Conservation (phyloP, 1,139 yeast genomes). For the Sugiyamaella neomexicana region DNA sequence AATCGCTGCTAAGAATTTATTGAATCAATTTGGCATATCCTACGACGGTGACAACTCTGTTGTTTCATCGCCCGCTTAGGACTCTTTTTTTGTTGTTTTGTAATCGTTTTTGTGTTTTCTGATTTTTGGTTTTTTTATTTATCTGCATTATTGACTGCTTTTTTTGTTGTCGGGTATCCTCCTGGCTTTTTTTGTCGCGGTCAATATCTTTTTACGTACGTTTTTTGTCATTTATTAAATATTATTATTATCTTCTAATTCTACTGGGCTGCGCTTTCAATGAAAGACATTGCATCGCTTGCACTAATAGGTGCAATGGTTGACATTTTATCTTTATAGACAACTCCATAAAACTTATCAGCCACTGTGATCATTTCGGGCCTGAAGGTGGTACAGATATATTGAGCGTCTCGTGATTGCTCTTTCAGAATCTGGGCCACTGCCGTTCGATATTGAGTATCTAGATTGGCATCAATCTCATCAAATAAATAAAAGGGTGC, state of each 20-base stretch:
- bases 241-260: background rate
- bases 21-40: slow-evolving; percentile 22
- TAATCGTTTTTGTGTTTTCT: background rate
- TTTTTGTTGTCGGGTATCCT: slow-evolving; percentile 14
- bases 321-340: slow-evolving; percentile 80
- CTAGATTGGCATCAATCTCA: slow-evolving; percentile 94
- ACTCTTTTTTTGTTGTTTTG: background rate
- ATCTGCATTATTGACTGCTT: slow-evolving; percentile 14
- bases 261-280: slow-evolving; percentile 34
- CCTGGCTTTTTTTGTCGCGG: slow-evolving; percentile 16
- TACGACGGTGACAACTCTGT: slow-evolving; percentile 28
- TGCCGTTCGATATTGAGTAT: slow-evolving; percentile 85
- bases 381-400: slow-evolving; percentile 93
- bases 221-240: slow-evolving; percentile 1
- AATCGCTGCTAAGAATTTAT: slow-evolving; percentile 29
- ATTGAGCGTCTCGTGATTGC: slow-evolving; percentile 70
- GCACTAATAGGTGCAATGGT: slow-evolving; percentile 67
- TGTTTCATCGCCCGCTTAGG: slow-evolving; percentile 23
- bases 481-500: slow-evolving; percentile 96
- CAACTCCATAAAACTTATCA: slow-evolving; percentile 83
- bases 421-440: slow-evolving; percentile 76
- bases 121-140: background rate
- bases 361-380: slow-evolving; percentile 91
- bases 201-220: slow-evolving; percentile 1
- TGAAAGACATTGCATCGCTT: slow-evolving; percentile 76